Evolutionary conservation across 139 green algal genomes (phyloP), one percentile per base, ranked within the genome.

Genomic region (Micromonas pusilla): DNA sequence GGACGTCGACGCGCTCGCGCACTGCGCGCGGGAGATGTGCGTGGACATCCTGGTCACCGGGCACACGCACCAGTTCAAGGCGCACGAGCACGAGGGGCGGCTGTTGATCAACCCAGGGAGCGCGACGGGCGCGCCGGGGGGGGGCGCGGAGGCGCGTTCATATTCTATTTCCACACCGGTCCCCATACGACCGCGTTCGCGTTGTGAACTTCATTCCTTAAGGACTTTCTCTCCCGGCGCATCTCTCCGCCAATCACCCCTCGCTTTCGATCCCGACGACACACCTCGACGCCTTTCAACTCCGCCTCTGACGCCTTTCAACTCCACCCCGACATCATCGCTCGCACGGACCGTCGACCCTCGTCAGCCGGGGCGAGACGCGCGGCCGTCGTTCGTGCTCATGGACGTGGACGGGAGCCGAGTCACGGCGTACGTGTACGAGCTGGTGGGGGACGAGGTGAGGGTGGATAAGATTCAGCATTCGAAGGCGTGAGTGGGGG

Each of bases 41-140:
- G 91, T 90, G 0, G 94, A 98, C 82, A 93, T 98, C 39, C 86
- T 98, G 20, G 81, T 98, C 3, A 95, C 88, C 0, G 94, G 93
- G 0, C 91, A 97, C 86, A 96, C 92, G 23, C 93, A 98, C 19
- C 53, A 13, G 71, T 30, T 26, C 3, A 70, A 91, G 87, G 86
- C 89, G 0, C 83, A 89, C 5, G 87, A 89, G 23, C 82, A 89
- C 37, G 91, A 97, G 33, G 86, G 89, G 37, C 82, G 86, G 20
- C 83, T 98, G 16, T 81, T 97, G 32, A 92, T 98, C 68, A 97
- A 94, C 76, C 91, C 93, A 0, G 94, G 94, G 1, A 97, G 91
- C 16, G 94, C 93, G 0, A 98, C 93, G 0, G 94, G 94, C 20
- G 92, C 94, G 2, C 97, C 90, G 83, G 89, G 83, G 79, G 85